Evolutionary conservation across 1,139 yeast genomes (phyloP).

Genomic region (Debaryomyces sp.): DNA sequence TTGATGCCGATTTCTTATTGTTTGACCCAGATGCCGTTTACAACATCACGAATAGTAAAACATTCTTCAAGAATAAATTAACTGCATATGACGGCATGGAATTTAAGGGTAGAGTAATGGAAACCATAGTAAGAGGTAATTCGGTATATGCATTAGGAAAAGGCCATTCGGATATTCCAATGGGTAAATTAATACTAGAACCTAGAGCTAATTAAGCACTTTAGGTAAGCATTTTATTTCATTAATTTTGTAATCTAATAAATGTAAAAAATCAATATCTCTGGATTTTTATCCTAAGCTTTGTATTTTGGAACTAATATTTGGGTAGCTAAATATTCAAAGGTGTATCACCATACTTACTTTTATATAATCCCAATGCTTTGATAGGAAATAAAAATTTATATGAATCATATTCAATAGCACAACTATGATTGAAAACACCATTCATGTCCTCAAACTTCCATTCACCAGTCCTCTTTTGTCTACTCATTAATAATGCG

Average conservation of each 20-base stretch:
- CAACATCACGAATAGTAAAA: conserved; percentile 56
- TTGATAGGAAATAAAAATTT: conserved; percentile 88
- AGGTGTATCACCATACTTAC: conserved; percentile 29
- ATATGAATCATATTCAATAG: conserved; percentile 95
- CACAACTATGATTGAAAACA: conserved; percentile 89
- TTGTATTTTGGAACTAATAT: background rate
- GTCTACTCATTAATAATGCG: conserved; percentile 65
- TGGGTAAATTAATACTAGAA: conserved; percentile 63
- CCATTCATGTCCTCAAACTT: conserved; percentile 87
- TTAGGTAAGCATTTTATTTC: conserved; percentile 32
- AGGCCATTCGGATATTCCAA: conserved; percentile 59
- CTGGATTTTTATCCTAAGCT: background rate
- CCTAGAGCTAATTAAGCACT: conserved; percentile 34
- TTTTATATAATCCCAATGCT: conserved; percentile 79
- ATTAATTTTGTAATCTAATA: conserved; percentile 31
- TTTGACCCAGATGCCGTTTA: conserved; percentile 68
- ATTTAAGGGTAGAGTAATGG: conserved; percentile 72
- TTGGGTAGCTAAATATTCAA: background rate
- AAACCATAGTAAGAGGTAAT: conserved; percentile 77
- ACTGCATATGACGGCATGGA: conserved; percentile 80
- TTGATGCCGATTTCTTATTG: conserved; percentile 84
- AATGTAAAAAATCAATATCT: background rate
- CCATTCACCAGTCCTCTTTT: conserved; percentile 82
- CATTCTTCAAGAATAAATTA: conserved; percentile 79
- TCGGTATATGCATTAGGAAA: conserved; percentile 59